A percentile compares a stretch with the other conserved stretches of the same genome.
phyloP scores from a whole-genome alignment of 108 stramenopile species.

The Nitzschia putrida region DNA sequence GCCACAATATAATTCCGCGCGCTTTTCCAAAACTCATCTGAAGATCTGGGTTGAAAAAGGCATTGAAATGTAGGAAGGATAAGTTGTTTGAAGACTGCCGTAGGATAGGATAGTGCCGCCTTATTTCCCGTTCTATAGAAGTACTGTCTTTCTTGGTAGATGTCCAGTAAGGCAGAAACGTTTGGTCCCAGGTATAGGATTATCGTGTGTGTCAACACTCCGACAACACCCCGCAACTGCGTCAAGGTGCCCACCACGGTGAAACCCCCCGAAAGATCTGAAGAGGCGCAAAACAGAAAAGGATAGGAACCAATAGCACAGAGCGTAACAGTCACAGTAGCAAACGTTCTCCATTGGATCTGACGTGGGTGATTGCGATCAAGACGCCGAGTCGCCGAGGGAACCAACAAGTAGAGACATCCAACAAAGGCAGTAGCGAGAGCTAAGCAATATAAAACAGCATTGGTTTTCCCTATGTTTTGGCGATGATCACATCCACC shows the following conservation, averaged over 20 bases:
- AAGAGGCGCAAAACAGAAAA: conserved; percentile 46
- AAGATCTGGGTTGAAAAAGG: conserved; percentile 23
- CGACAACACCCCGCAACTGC: conserved; percentile 2
- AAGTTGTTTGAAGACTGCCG: conserved; percentile 25
- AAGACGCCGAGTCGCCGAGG: conserved; percentile 48
- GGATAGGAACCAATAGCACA: conserved; percentile 50
- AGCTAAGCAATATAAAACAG: conserved; percentile 20
- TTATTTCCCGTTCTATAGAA: conserved; percentile 9
- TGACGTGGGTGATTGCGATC: conserved; percentile 60
- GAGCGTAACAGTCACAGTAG: conserved; percentile 40
- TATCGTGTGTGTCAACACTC: conserved; percentile 22
- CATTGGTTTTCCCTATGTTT: not conserved
- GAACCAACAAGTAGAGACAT: conserved; percentile 75
- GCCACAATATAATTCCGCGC: conserved; percentile 67
- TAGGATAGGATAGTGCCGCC: not conserved
- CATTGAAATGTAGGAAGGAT: not conserved
- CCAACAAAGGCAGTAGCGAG: conserved; percentile 51
- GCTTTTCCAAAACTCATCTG: conserved; percentile 47
- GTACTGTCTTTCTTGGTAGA: conserved; percentile 13
- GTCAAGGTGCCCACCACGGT: conserved; percentile 9
- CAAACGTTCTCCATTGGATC: conserved; percentile 58
- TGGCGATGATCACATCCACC: conserved; percentile 5
- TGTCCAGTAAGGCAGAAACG: conserved; percentile 13
- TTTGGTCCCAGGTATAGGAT: conserved; percentile 30
- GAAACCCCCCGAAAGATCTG: conserved; percentile 3